Conservation (phyloP, 495 filamentous ascomycete genomes). For the Podospora conica region DNA sequence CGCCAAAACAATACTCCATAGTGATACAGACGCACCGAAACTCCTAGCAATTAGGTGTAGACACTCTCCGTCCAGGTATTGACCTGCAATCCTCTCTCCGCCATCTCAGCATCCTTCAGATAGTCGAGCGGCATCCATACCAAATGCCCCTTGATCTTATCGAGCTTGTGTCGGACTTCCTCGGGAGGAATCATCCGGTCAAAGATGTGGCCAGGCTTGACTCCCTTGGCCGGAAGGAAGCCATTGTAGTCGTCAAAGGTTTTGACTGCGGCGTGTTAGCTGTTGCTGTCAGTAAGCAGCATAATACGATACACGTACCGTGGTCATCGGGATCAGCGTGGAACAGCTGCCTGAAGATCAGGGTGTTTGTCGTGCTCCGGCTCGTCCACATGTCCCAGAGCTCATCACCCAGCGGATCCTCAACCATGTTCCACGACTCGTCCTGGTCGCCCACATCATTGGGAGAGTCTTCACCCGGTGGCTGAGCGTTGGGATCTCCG, state of each 20-base stretch:
- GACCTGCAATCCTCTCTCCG: constrained; percentile 65
- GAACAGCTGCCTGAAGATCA: constrained; percentile 82
- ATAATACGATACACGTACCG: constrained; percentile 38
- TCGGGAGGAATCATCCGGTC: constrained; percentile 62
- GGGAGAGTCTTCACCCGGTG: constrained; percentile 61
- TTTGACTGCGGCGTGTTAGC: constrained; percentile 46
- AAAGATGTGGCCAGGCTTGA: constrained; percentile 79
- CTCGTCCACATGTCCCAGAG: constrained; percentile 82
- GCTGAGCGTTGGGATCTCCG: constrained; percentile 72
- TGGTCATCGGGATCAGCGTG: constrained; percentile 87
- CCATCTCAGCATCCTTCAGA: constrained; percentile 78
- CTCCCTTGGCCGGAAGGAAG: constrained; percentile 61
- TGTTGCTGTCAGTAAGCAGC: not conserved
- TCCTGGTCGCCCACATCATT: constrained; percentile 61
- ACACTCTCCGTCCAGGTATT: constrained; percentile 47
- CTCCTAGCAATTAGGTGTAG: constrained; percentile 30
- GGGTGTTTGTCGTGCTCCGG: constrained; percentile 70
- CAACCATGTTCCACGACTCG: constrained; percentile 67
- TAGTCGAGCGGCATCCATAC: constrained; percentile 96
- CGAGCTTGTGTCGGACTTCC: constrained; percentile 68
- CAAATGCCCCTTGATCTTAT: constrained; percentile 77
- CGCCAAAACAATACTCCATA: not conserved
- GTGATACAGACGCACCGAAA: not conserved
- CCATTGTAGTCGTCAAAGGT: constrained; percentile 83
- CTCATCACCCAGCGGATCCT: constrained; percentile 71